Percentiles rank a stretch among this genome's conserved stretches.
Conservation (phyloP, 192 early-diverging fungal species). For the Podila clonocystis region DNA sequence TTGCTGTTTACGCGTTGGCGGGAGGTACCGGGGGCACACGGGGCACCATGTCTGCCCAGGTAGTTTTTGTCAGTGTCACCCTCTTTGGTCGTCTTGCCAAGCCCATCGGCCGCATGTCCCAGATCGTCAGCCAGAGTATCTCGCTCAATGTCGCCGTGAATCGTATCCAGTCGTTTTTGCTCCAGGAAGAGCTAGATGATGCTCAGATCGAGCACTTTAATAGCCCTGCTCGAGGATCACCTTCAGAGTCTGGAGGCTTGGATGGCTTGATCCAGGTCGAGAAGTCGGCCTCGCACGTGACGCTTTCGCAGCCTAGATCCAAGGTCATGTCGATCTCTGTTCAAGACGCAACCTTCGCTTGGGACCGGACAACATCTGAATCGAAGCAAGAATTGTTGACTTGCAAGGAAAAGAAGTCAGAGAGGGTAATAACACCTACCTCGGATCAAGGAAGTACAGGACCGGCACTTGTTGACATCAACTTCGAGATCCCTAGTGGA, state of each 20-base stretch:
- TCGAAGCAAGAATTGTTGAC: not conserved
- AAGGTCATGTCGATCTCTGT: not conserved
- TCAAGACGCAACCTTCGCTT: conserved; percentile 3
- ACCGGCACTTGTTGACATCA: conserved; percentile 32
- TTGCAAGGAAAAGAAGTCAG: not conserved
- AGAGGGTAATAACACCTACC: not conserved
- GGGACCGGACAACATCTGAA: conserved; percentile 8
- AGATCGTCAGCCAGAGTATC: conserved; percentile 1
- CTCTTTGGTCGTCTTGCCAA: conserved; percentile 5
- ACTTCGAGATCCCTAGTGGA: conserved; percentile 25
- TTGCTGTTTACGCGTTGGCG: conserved; percentile 9
- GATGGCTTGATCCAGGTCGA: not conserved
- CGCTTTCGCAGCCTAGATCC: not conserved
- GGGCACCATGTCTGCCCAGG: conserved; percentile 3
- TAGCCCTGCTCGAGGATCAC: not conserved
- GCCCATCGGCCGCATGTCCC: conserved; percentile 7
- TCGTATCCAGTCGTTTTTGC: conserved; percentile 13
- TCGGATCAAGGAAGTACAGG: not conserved
- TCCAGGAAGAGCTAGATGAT: conserved; percentile 19
- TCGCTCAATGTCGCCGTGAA: conserved; percentile 8
- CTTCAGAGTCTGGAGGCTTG: not conserved
- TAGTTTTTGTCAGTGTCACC: conserved; percentile 22
- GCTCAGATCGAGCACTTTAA: not conserved
- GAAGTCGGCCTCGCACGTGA: not conserved
- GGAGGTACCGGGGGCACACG: not conserved